Evolutionary conservation across 441 rosid genomes (phyloP), one percentile per base, ranked within the genome.

Genomic region (Brassica balearica): DNA sequence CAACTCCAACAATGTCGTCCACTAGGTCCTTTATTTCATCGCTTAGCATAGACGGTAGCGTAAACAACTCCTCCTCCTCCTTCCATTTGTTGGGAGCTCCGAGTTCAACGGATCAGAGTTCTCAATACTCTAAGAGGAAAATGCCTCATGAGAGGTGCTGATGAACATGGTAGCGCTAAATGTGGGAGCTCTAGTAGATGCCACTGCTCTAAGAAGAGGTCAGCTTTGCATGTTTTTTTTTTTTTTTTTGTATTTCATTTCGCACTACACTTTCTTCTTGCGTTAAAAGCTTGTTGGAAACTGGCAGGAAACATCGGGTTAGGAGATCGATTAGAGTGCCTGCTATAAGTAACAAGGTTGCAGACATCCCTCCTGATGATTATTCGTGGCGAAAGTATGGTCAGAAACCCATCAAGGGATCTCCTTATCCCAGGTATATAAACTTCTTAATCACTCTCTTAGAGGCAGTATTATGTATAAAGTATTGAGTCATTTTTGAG

Each of bases 151-250:
- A 82, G 84, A 77, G 90, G 88, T 73, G 91, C 88, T 73, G 91
- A 86, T 56, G 90, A 88, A 74, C 71, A 79, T 85, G 94, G 89
- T 68, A 83, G 85, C 74, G 23, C 78, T 58, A 88, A 87, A 82
- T 88, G 95, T n/a, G 82, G 83, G 2, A 56, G 77, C 69, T 76
- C 82, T 76, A 84, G 91, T 69, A 80, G 86, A 82, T 90, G 95
- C 72, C 95, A 90, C 75, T 90, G 95, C 84, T 79, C 92, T 29
- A 87, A 87, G 87, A 88, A 85, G 77, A 87, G 95, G 92, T 90
- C 55, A 58, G 87, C 4, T 65, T 72, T 11, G 51, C 14, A 3
- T 43, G 8, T 25, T 1, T 59, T 5, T 8, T 36, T 41, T 9
- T 41, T 9, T 23, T 23, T 10, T 3, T 9, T 23, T 23, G n/a